phyloP scores from a whole-genome alignment of 495 filamentous ascomycete species.

The Penicilliopsis zonata region DNA sequence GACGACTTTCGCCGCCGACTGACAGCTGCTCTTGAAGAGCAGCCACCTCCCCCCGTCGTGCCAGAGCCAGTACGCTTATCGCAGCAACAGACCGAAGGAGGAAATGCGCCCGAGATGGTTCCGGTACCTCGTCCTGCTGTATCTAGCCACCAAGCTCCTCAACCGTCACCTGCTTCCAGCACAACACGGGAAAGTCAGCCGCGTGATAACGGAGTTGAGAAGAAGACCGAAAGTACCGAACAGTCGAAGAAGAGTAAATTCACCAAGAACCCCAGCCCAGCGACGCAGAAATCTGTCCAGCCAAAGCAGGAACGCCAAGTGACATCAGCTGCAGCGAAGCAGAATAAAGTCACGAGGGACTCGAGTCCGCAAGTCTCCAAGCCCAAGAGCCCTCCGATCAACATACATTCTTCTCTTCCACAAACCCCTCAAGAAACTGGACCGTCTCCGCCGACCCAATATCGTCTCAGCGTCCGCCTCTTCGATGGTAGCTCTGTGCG shows the following conservation, averaged over 20 bases:
- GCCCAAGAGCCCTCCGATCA: slow-evolving; percentile 4
- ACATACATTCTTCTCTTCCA: too few species aligned
- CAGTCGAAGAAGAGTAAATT: not conserved
- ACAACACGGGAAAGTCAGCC: not conserved
- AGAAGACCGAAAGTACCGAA: not conserved
- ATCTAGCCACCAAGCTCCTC: not conserved
- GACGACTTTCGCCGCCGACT: slow-evolving; percentile 45
- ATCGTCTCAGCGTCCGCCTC: slow-evolving; percentile 66
- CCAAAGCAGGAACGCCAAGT: slow-evolving; percentile 2
- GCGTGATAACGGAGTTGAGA: not conserved
- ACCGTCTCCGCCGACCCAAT: slow-evolving; percentile 22
- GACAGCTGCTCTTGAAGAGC: slow-evolving; percentile 18
- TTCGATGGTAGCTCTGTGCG: slow-evolving; percentile 76
- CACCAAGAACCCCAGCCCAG: not conserved
- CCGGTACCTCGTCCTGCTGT: not conserved
- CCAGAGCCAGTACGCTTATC: not conserved
- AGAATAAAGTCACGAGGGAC: not conserved
- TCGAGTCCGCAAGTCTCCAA: slow-evolving; percentile 5
- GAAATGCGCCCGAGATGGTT: not conserved
- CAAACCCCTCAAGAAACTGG: slow-evolving; percentile 8
- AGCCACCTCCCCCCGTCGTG: not conserved
- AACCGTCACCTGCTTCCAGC: slow-evolving; percentile 1
- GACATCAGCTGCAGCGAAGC: not conserved
- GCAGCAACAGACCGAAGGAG: not conserved
- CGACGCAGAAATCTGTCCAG: not conserved